phyloP scores from a whole-genome alignment of 169 alveolate genomes.

The Plasmodium chabaudi region DNA sequence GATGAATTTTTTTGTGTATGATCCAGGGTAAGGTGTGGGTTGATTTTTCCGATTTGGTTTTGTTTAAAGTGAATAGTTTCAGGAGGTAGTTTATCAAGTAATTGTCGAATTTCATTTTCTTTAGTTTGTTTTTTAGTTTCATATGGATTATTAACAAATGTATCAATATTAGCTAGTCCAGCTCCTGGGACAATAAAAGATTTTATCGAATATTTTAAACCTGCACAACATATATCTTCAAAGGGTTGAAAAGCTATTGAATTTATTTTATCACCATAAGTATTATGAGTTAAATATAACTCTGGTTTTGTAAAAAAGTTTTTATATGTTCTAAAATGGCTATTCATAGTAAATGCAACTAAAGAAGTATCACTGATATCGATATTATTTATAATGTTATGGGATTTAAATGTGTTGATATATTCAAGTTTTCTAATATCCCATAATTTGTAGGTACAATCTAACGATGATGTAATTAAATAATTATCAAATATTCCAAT shows the following conservation, averaged over 20 bases:
- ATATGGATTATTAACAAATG: conserved; percentile 86
- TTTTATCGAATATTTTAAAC: conserved; percentile 90
- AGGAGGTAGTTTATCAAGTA: conserved; percentile 95
- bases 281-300: conserved; percentile 62
- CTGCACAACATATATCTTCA: conserved; percentile 96
- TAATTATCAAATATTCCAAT: conserved; percentile 77
- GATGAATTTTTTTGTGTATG: too few species aligned
- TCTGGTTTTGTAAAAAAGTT: conserved; percentile 37
- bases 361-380: conserved; percentile 64
- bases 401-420: conserved; percentile 28
- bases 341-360: conserved; percentile 80
- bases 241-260: conserved; percentile 92
- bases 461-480: conserved; percentile 83
- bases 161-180: conserved; percentile 95
- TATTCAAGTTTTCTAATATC: conserved; percentile 92
- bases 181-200: conserved; percentile 95
- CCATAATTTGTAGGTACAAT: conserved; percentile 93
- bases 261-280: conserved; percentile 78
- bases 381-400: conserved; percentile 57
- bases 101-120: conserved; percentile 92
- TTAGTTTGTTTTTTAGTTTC: conserved; percentile 87
- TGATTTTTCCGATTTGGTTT: conserved; percentile 90
- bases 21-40: conserved; percentile 23
- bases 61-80: conserved; percentile 92
- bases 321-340: conserved; percentile 78